These are phyloP conservation scores for Auricularia sp. DNA, from an alignment of 768 basidiomycete genomes.

Conservation along the genomic window DNA sequence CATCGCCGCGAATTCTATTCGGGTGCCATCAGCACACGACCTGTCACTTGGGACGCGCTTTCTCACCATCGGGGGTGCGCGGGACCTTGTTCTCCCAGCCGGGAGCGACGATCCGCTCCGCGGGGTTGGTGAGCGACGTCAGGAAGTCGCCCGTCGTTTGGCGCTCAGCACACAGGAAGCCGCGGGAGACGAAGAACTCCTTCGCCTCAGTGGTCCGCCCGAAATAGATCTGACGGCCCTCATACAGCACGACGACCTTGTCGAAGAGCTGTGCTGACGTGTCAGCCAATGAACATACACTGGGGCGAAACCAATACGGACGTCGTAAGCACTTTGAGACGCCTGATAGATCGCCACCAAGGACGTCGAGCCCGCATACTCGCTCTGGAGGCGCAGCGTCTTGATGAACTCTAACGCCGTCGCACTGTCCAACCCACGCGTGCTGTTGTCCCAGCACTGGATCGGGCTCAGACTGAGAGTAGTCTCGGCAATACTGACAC, in stretches of 20 bases:
- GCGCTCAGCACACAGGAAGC: slow-evolving; percentile 34
- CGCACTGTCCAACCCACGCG: slow-evolving; percentile 19
- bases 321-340: slow-evolving; percentile 31
- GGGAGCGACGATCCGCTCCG: slow-evolving; percentile 26
- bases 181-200: slow-evolving; percentile 36
- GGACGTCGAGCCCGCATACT: slow-evolving; percentile 31
- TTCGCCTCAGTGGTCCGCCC: slow-evolving; percentile 31
- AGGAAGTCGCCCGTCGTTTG: slow-evolving; percentile 41
- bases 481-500: slow-evolving; percentile 19
- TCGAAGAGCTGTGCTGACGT: slow-evolving; percentile 25
- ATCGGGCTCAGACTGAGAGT: slow-evolving; percentile 14
- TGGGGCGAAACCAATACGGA: slow-evolving; percentile 5
- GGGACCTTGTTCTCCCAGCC: slow-evolving; percentile 31
- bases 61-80: slow-evolving; percentile 23
- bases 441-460: slow-evolving; percentile 19
- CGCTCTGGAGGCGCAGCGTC: slow-evolving; percentile 31
- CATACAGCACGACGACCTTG: slow-evolving; percentile 38
- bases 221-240: slow-evolving; percentile 41
- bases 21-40: neutral
- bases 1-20: slow-evolving; percentile 27
- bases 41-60: no score
- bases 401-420: slow-evolving; percentile 38
- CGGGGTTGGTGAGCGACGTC: slow-evolving; percentile 31
- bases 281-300: neutral
- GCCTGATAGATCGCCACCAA: slow-evolving; percentile 38